Evolutionary conservation across 805 yeast genomes (phyloP).

Genomic region (Kodamaea laetipori): DNA sequence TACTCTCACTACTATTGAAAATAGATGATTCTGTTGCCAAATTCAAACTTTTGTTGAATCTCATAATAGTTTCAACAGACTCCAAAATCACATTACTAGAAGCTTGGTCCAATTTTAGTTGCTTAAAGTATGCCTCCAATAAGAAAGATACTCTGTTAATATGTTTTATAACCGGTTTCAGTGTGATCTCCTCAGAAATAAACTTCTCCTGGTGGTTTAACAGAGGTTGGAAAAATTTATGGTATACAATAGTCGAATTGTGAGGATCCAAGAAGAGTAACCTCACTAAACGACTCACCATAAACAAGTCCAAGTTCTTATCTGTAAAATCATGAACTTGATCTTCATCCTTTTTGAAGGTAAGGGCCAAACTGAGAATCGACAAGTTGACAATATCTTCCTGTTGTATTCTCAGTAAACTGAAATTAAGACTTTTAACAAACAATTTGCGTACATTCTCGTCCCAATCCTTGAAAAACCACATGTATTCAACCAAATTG

Average conservation of each 20-base stretch:
- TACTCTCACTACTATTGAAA: conserved; percentile 14
- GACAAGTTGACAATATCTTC: conserved; percentile 30
- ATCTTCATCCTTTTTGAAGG: conserved; percentile 26
- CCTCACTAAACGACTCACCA: conserved; percentile 21
- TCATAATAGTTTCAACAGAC: conserved; percentile 24
- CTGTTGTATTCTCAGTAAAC: conserved; percentile 25
- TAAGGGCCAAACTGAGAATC: conserved; percentile 38
- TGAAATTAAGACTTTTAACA: conserved; percentile 25
- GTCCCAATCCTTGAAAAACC: conserved; percentile 43
- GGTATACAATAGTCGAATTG: conserved; percentile 18
- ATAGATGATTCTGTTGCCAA: conserved; percentile 11
- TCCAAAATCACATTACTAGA: conserved; percentile 24
- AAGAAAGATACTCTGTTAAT: conserved; percentile 51
- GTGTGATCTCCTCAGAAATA: conserved; percentile 14
- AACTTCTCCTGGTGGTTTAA: conserved; percentile 14
- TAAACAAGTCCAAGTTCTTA: conserved; percentile 19
- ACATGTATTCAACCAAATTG: conserved; percentile 27
- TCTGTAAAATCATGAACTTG: conserved; percentile 24
- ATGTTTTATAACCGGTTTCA: conserved; percentile 49
- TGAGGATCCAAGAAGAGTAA: conserved; percentile 23
- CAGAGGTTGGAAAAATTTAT: conserved; percentile 19
- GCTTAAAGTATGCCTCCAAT: conserved; percentile 37
- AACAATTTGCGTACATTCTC: conserved; percentile 29
- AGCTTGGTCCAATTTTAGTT: conserved; percentile 15
- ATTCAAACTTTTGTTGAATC: conserved; percentile 31